A percentile compares a stretch with the other conserved stretches of the same genome.
Conservation (phyloP, 108 stramenopile genomes). For the Cyclotella cryptica region DNA sequence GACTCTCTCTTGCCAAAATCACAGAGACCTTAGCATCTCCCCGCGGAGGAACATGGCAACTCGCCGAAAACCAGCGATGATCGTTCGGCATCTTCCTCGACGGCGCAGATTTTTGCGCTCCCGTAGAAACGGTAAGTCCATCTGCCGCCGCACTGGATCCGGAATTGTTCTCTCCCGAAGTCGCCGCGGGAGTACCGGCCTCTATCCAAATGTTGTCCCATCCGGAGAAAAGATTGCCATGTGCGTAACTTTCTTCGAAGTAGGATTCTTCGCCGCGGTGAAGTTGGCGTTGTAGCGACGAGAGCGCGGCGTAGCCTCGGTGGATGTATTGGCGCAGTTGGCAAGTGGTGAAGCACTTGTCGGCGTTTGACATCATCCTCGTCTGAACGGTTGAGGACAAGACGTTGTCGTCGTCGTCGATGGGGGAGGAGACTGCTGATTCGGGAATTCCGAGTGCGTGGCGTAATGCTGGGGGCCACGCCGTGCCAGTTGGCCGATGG, state of each 20-base stretch:
- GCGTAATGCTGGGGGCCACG: slow-evolving; percentile 40
- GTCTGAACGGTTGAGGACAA: too few relatives aligned
- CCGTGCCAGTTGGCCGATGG: slow-evolving; percentile 5
- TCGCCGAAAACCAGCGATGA: too few relatives aligned
- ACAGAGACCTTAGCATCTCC: too few relatives aligned
- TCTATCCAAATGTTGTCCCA: slow-evolving; percentile 71
- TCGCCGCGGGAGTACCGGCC: slow-evolving; percentile 18
- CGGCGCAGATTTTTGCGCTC: too few relatives aligned
- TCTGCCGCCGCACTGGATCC: slow-evolving; percentile 3
- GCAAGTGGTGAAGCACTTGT: slow-evolving; percentile 12
- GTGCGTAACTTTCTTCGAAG: slow-evolving; percentile 68
- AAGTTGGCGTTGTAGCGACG: slow-evolving; percentile 75
- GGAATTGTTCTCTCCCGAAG: background rate
- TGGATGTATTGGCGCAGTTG: slow-evolving; percentile 40
- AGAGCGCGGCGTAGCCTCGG: slow-evolving; percentile 44
- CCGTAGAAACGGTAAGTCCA: too few relatives aligned
- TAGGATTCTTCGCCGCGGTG: slow-evolving; percentile 80
- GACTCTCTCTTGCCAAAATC: too few relatives aligned
- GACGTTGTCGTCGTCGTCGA: slow-evolving; percentile 5
- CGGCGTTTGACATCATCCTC: background rate
- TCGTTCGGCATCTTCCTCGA: too few relatives aligned
- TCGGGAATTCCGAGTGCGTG: slow-evolving; percentile 31
- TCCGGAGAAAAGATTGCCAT: slow-evolving; percentile 68
- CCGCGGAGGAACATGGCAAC: too few relatives aligned
- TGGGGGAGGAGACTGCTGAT: background rate